phyloP scores from a whole-genome alignment of 495 filamentous ascomycete species.

The Coniosporium apollinis region DNA sequence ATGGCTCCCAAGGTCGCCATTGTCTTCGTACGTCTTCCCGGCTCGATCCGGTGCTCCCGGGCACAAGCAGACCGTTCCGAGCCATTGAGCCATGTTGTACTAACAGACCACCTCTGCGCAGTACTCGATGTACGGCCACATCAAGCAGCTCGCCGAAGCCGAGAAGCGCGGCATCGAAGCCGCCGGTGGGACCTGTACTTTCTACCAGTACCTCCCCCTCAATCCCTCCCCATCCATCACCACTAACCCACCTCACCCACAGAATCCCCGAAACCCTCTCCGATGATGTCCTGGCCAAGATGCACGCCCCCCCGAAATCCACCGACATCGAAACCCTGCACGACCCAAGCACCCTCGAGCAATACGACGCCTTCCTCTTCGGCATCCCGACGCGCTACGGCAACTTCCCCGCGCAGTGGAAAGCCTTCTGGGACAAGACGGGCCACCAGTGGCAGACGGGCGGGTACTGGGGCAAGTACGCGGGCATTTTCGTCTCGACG shows the following conservation, averaged over 20 bases:
- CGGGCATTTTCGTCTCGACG: conserved; percentile 79
- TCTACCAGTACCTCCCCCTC: conserved; percentile 53
- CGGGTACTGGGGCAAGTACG: conserved; percentile 77
- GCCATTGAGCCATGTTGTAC: no score
- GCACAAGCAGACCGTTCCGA: no score
- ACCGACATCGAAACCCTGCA: conserved; percentile 43
- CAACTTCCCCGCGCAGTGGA: conserved; percentile 97
- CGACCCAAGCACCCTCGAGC: conserved; percentile 46
- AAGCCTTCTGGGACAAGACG: conserved; percentile 73
- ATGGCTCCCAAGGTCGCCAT: conserved; percentile 94
- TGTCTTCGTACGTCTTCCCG: conserved; percentile 50
- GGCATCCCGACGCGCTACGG: conserved; percentile 97
- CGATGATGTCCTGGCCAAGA: conserved; percentile 64
- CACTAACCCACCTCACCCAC: neutral
- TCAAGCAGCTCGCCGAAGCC: conserved; percentile 66
- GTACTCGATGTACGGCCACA: conserved; percentile 97
- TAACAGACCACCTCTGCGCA: conserved; percentile 18
- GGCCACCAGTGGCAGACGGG: conserved; percentile 45
- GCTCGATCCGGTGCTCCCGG: neutral
- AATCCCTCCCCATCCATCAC: neutral
- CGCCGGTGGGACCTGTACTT: conserved; percentile 60
- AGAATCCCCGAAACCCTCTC: conserved; percentile 78
- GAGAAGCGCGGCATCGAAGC: conserved; percentile 82
- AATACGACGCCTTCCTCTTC: conserved; percentile 83
- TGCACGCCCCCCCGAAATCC: conserved; percentile 73